Base-by-base conservation (phyloP, 768 basidiomycete genomes). In the Calocera viscosa region DNA sequence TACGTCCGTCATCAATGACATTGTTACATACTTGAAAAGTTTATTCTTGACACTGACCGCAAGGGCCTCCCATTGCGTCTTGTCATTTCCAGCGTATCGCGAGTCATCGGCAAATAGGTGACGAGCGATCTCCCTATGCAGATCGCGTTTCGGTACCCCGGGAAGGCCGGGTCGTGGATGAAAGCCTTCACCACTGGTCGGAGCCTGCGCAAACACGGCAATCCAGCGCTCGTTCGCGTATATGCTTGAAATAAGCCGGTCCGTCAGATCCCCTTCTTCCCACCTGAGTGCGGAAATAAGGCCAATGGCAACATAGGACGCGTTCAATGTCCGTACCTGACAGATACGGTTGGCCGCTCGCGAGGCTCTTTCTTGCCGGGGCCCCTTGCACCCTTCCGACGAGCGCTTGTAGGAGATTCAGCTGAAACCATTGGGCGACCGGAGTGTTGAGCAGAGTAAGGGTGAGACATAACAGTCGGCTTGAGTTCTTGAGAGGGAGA, bases 181-280 rank as follows among this genome's bases (percentile, higher is more conserved):
- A 43, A 63, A 47, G 39, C 60, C 68, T 64, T 66, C 43, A n/a
- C 43, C 43, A 12, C 65, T 49, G 33, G 40, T 32, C 2, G 66
- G 32, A 11, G 67, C 53, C 30, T 60, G 47, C 34, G 69, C 68
- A 35, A 70, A 70, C n/a, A 70, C 69, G 64, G 66, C 68, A 26
- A 63, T 43, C 69, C 69, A 70, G 30, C 69, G 69, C 22, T 70
- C 69, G 41, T 69, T 70, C 22, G n/a, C 64, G 22, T 67, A 43
- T 17, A 70, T 43, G 49, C 65, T 53, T 5, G 34, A 28, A 66
- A 70, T 70, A n/a, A 70, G 64, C 24, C 69, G 65, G 32, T 70
- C 69, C n/a, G 69, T 70, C 11, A 70, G 63, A 33, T 70, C 69
- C 16, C 64, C 69, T 70, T 70, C 69, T 39, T 70, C 69, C 69